These are phyloP conservation scores for Pseudotsuga menziesii DNA, from an alignment of 75 land plant species.

Conservation along the genomic window DNA sequence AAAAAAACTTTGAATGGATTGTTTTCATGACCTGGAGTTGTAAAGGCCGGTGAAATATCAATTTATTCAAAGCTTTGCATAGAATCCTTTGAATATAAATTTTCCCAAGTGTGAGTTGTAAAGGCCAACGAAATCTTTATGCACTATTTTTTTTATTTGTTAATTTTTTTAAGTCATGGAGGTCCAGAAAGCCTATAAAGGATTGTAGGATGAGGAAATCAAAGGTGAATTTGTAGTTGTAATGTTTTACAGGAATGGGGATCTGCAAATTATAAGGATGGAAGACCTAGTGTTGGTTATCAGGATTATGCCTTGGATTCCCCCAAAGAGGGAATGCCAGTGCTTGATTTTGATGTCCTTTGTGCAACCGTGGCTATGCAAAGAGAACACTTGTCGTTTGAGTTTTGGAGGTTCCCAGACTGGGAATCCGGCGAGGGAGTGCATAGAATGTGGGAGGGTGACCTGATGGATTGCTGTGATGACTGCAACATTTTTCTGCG, in stretches of 20 bases:
- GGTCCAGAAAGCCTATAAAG: neutral
- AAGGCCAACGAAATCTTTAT: no score
- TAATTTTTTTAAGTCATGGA: no score
- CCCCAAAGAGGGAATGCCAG: slow-evolving; percentile 19
- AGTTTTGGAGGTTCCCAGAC: slow-evolving; percentile 2
- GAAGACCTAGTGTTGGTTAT: neutral
- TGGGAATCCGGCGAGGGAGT: slow-evolving; percentile 28
- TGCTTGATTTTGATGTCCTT: slow-evolving; percentile 65
- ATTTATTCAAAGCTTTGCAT: no score
- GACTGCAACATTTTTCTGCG: slow-evolving; percentile 65
- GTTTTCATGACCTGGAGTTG: no score
- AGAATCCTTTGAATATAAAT: no score
- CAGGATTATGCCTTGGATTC: neutral
- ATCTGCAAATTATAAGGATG: neutral
- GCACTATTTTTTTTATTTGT: no score
- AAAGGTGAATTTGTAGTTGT: neutral
- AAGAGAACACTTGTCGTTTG: slow-evolving; percentile 30
- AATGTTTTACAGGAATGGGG: neutral
- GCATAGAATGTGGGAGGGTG: slow-evolving; percentile 94
- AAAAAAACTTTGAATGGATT: no score
- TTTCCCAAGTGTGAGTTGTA: no score
- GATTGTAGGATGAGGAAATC: neutral
- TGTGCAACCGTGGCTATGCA: slow-evolving; percentile 60
- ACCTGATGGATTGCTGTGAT: slow-evolving; percentile 66
- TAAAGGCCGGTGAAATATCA: no score